phyloP scores from a whole-genome alignment of 805 yeast genomes.

The Metschnikowia anglica region DNA sequence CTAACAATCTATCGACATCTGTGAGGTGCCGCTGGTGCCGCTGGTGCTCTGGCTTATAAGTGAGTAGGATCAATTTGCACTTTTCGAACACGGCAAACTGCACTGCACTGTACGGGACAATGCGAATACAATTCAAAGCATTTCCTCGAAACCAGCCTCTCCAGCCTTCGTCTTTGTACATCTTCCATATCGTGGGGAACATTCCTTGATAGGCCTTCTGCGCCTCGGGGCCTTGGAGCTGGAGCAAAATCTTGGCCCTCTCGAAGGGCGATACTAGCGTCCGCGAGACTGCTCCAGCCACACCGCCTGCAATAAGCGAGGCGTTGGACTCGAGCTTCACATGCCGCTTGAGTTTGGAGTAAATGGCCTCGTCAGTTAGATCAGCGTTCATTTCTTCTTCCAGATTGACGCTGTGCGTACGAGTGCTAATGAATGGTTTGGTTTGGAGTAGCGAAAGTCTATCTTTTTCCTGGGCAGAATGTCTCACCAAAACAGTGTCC shows the following conservation, averaged over 20 bases:
- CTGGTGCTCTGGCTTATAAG: slow-evolving; percentile 24
- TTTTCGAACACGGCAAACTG: slow-evolving; percentile 84
- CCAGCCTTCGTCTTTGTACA: slow-evolving; percentile 91
- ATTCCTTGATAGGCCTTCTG: slow-evolving; percentile 62
- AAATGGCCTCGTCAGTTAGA: not conserved
- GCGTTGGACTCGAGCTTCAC: slow-evolving; percentile 54
- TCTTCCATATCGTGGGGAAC: slow-evolving; percentile 66
- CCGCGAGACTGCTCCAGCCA: slow-evolving; percentile 77
- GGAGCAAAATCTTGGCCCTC: slow-evolving; percentile 87
- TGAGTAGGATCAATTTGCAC: slow-evolving; percentile 43
- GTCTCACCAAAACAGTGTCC: too few species aligned
- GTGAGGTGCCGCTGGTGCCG: slow-evolving; percentile 38
- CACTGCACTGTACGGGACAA: slow-evolving; percentile 91
- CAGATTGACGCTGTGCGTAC: too few species aligned
- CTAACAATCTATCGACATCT: slow-evolving; percentile 59
- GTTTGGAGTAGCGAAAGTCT: not conserved
- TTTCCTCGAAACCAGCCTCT: slow-evolving; percentile 89
- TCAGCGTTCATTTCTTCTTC: not conserved
- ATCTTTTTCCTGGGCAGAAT: too few species aligned
- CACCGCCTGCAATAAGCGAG: slow-evolving; percentile 69
- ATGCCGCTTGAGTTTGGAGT: slow-evolving; percentile 18
- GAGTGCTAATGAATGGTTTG: not conserved
- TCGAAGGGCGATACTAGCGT: slow-evolving; percentile 95
- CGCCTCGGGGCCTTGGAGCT: slow-evolving; percentile 71
- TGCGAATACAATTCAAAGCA: slow-evolving; percentile 83